Evolutionary conservation across 1,139 yeast genomes (phyloP).

Genomic region (Blastobotrys ciferrii): DNA sequence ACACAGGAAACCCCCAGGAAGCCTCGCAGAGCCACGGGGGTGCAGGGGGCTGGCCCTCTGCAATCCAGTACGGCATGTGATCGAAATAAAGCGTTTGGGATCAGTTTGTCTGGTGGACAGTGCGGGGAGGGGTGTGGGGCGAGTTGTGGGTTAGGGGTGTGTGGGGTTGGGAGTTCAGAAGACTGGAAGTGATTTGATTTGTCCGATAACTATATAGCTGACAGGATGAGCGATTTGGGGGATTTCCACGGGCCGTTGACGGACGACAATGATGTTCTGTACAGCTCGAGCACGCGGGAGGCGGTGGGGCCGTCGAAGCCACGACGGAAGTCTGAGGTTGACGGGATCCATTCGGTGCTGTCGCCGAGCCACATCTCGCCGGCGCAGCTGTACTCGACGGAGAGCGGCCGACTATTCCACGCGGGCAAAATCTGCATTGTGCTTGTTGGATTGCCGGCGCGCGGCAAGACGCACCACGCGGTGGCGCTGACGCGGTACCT

Average conservation of each 20-base stretch:
- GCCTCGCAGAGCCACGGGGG: too few species aligned
- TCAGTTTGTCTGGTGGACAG: too few species aligned
- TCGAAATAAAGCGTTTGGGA: too few species aligned
- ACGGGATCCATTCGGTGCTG: conserved; percentile 34
- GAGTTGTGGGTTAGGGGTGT: too few species aligned
- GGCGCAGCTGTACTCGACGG: conserved; percentile 88
- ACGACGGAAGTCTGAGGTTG: conserved; percentile 31
- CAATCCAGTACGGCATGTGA: too few species aligned
- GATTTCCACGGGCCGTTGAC: background rate
- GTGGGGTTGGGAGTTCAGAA: too few species aligned
- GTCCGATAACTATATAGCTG: too few species aligned
- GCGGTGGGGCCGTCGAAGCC: conserved; percentile 5
- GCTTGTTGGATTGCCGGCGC: conserved; percentile 90
- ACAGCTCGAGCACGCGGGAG: background rate
- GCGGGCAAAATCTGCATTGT: conserved; percentile 93
- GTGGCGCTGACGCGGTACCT: conserved; percentile 88
- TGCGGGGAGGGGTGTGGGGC: too few species aligned
- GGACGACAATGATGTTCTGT: background rate
- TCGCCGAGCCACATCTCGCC: conserved; percentile 46
- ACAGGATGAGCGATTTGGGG: conserved; percentile 1
- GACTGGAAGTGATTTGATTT: too few species aligned
- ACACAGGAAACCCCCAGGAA: too few species aligned
- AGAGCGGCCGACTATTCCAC: conserved; percentile 84
- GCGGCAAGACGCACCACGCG: conserved; percentile 92
- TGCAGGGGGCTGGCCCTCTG: too few species aligned